Base-by-base conservation (phyloP, 495 filamentous ascomycete genomes). In the Tuber calosporum region DNA sequence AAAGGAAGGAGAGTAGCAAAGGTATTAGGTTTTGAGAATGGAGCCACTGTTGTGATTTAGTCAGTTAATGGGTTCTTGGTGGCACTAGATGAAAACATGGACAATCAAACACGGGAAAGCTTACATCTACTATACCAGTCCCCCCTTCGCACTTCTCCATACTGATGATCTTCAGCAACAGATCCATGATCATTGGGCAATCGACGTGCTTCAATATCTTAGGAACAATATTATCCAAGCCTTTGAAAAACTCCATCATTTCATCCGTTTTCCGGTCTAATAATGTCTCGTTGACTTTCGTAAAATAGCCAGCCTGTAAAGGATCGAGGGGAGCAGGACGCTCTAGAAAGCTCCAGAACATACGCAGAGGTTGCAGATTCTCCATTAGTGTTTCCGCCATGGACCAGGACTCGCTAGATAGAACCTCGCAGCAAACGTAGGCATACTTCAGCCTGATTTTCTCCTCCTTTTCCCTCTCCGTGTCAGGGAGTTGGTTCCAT, bases 151-250 rank as follows among this genome's bases (percentile, higher is more conserved):
- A 90, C 82, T 96, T 94, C 81, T 99, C 96, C 79, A 98, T 85
- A 82, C 93, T 97, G 76, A 99, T 97, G 48, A 99, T 97, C 82
- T 97, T 97, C 77, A 99, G 86, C 74, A 99, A 83, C 26, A 99
- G 87, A 82, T 99, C 95, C 95, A 99, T 99, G 34, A 99, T 90
- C 91, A 97, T 96, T 0, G 95, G 95, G 77, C 92, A 97, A 80
- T 99, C 95, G 58, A 99, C 92, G 82, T 99, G 95, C 79, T 92
- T 90, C 69, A 98, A 86, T 83, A 98, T 92, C 72, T 92, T 89
- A 2, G 90, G 85, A 37, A 99, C 86, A 42, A 96, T 90, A 48
- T 89, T 89, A 41, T 94, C 89, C 68, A 97, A 79, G 4, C 90
- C 90, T 81, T 92, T 95, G 75, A 98, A 87, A 68, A 98, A 88